Evolutionary conservation across 169 alveolate genomes (phyloP).

Genomic region (Eimeria maxima): DNA sequence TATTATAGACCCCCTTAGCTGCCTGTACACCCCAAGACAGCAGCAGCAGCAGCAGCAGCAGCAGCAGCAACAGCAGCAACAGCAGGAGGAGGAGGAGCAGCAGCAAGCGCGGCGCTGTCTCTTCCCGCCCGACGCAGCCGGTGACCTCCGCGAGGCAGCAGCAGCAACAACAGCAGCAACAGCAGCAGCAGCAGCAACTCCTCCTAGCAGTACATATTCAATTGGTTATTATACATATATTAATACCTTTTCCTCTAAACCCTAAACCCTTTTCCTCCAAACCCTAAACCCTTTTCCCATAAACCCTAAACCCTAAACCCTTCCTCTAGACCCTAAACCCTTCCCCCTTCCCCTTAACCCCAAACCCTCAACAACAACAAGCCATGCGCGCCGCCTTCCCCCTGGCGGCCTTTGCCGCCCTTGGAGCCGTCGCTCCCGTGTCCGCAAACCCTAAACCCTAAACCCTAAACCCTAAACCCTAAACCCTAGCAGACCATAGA

Average conservation of each 20-base stretch:
- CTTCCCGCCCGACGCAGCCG: too few relatives aligned
- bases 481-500: too few relatives aligned
- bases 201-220: not conserved
- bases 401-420: constrained; percentile 10
- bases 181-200: not conserved
- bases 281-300: too few relatives aligned
- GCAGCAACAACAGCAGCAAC: not conserved
- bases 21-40: too few relatives aligned
- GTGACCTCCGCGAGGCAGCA: too few relatives aligned
- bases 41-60: constrained; percentile 22
- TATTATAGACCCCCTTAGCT: too few relatives aligned
- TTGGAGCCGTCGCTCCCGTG: not conserved
- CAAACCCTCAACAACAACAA: not conserved
- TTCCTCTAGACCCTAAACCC: not conserved
- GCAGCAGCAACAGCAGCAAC: constrained; percentile 23
- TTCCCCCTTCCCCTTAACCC: too few relatives aligned
- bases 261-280: too few relatives aligned
- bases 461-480: not conserved
- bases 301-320: not conserved
- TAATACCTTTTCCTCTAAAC: too few relatives aligned
- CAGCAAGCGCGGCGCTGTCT: too few relatives aligned
- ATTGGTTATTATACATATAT: not conserved
- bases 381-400: not conserved
- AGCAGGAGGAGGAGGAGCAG: too few relatives aligned
- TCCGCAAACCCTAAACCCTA: not conserved